Conservation (phyloP, 108 stramenopile genomes). For the Nitzschia palea region DNA sequence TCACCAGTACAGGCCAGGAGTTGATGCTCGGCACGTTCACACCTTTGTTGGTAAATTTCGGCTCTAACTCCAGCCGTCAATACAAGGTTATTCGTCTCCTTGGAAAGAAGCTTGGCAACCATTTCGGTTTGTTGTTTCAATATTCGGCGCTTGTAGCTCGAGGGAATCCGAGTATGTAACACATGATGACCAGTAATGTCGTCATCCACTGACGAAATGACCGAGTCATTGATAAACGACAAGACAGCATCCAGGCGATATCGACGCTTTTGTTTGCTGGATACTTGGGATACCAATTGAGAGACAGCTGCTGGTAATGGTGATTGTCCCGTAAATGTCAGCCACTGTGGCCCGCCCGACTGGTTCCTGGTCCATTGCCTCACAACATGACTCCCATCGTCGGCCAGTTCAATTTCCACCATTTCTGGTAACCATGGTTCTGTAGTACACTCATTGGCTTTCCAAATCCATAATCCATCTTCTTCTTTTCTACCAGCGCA, state of each 20-base stretch:
- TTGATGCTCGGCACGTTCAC: constrained; percentile 1
- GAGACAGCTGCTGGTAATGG: constrained; percentile 41
- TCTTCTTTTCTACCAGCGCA: constrained; percentile 72
- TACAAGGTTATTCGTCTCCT: constrained; percentile 3
- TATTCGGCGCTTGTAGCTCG: constrained; percentile 33
- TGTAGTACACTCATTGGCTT: constrained; percentile 28
- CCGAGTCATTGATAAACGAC: constrained; percentile 49
- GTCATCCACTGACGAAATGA: constrained; percentile 4
- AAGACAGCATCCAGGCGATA: constrained; percentile 69
- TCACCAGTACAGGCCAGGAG: constrained; percentile 14
- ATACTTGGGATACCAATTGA: constrained; percentile 15
- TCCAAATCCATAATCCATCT: constrained; percentile 68
- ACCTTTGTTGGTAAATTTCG: constrained; percentile 12
- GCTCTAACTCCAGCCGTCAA: constrained; percentile 3
- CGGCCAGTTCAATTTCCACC: constrained; percentile 67
- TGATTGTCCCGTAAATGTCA: constrained; percentile 37
- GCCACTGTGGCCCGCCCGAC: constrained; percentile 43
- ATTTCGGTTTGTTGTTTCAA: constrained; percentile 33
- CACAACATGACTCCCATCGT: constrained; percentile 60
- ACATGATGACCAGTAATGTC: constrained; percentile 68
- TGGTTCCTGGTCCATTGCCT: constrained; percentile 36
- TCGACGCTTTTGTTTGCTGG: constrained; percentile 23
- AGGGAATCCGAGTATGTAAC: constrained; percentile 58
- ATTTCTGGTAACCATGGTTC: constrained; percentile 71
- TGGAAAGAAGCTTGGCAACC: constrained; percentile 2